These are phyloP conservation scores for Kazachstania psychrophila DNA, from an alignment of 805 yeast species.

Conservation along the genomic window DNA sequence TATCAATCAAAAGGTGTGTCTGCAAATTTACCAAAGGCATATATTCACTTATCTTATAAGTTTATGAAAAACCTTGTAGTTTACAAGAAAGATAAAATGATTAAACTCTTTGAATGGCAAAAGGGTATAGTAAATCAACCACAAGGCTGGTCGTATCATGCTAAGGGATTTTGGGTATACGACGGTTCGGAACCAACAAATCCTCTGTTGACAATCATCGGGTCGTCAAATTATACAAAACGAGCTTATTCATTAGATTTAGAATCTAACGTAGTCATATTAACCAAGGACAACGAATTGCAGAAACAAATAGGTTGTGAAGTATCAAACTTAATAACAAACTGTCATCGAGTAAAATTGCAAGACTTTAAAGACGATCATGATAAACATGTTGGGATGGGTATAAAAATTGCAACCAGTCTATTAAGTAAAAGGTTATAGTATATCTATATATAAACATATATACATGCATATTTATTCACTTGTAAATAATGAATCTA, in stretches of 20 bases:
- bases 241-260: slow-evolving; percentile 82
- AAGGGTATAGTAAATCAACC: slow-evolving; percentile 73
- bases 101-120: slow-evolving; percentile 73
- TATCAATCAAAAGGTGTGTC: slow-evolving; percentile 77
- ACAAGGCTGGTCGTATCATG: slow-evolving; percentile 95
- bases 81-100: slow-evolving; percentile 35
- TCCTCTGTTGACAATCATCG: slow-evolving; percentile 75
- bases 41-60: slow-evolving; percentile 59
- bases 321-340: slow-evolving; percentile 45
- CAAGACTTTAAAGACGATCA: slow-evolving; percentile 53
- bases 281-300: slow-evolving; percentile 58
- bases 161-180: slow-evolving; percentile 86
- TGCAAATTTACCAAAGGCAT: slow-evolving; percentile 76
- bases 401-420: slow-evolving; percentile 60
- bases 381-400: slow-evolving; percentile 51
- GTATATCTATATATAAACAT: not conserved
- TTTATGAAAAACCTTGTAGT: slow-evolving; percentile 48
- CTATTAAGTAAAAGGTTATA: slow-evolving; percentile 50
- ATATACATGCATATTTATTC: not conserved
- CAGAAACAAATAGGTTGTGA: slow-evolving; percentile 52
- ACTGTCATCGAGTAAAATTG: slow-evolving; percentile 45
- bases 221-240: slow-evolving; percentile 88
- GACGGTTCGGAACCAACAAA: slow-evolving; percentile 36
- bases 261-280: slow-evolving; percentile 74
- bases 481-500: too few species aligned